These are phyloP conservation scores for Phoma sp. DNA, from an alignment of 2,329 filamentous ascomycete genomes.

Conservation along the genomic window DNA sequence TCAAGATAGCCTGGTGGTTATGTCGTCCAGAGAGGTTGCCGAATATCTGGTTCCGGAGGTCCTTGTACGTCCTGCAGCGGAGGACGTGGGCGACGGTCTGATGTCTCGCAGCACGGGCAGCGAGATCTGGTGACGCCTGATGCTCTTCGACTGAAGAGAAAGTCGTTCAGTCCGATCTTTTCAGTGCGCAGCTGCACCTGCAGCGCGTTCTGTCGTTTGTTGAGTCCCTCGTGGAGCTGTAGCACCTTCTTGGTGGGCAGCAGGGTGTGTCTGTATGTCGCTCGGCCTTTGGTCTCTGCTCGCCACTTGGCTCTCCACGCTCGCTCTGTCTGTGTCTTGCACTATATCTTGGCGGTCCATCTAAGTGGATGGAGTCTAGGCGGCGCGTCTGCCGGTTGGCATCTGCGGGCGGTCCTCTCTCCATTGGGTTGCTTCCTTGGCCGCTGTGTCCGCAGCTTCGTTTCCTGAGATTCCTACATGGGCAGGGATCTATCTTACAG, in stretches of 20 bases:
- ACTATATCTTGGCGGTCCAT: slow-evolving; percentile 12
- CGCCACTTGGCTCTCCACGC: background rate
- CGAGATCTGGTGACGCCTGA: background rate
- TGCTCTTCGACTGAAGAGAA: background rate
- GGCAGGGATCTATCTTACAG: slow-evolving; percentile 15
- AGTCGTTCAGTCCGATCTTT: slow-evolving; percentile 13
- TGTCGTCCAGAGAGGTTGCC: background rate
- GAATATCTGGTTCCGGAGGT: background rate
- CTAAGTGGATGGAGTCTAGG: slow-evolving; percentile 7
- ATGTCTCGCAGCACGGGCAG: background rate
- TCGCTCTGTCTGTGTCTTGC: background rate
- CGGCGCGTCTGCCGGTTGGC: slow-evolving; percentile 16
- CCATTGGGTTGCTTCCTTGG: slow-evolving; percentile 17
- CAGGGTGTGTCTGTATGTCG: slow-evolving; percentile 17
- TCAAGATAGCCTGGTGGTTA: slow-evolving; percentile 61
- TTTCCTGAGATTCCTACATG: slow-evolving; percentile 10
- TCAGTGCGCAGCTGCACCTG: background rate
- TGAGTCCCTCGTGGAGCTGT: slow-evolving; percentile 21
- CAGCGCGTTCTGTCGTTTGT: slow-evolving; percentile 15
- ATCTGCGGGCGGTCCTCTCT: slow-evolving; percentile 18
- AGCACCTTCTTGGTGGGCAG: slow-evolving; percentile 20
- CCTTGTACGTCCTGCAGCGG: background rate
- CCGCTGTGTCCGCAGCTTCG: background rate
- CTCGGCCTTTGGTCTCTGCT: background rate
- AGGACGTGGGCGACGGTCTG: slow-evolving; percentile 23